Percentiles rank a stretch among this genome's conserved stretches.
phyloP scores from a whole-genome alignment of 441 rosid genomes.

The Bocquillonia castaneifolia region DNA sequence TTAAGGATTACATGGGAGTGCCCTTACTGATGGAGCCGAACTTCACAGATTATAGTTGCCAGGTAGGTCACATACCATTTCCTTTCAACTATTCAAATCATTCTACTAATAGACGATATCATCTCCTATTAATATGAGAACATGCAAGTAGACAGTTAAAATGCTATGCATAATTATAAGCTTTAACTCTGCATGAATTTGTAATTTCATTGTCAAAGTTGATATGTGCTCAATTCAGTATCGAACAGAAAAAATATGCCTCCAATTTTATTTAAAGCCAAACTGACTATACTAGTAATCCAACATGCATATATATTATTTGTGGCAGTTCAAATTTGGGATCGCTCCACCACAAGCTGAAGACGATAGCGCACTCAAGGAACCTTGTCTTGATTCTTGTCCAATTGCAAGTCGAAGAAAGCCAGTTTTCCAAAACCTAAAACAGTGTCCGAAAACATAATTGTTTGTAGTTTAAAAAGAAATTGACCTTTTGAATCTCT shows the following conservation, averaged over 20 bases:
- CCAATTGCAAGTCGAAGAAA: constrained; percentile 50
- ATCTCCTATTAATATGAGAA: too few relatives aligned
- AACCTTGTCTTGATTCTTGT: constrained; percentile 24
- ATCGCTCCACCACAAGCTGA: constrained; percentile 52
- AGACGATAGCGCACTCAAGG: constrained; percentile 48
- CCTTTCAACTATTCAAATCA: too few relatives aligned
- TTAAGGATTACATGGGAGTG: constrained; percentile 76
- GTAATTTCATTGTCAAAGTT: too few relatives aligned
- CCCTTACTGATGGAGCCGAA: constrained; percentile 84
- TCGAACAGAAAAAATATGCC: too few relatives aligned
- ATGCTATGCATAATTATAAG: background rate
- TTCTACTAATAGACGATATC: too few relatives aligned
- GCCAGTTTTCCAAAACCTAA: constrained; percentile 12
- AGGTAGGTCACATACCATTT: constrained; percentile 53
- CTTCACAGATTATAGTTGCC: constrained; percentile 77
- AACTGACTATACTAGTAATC: too few relatives aligned
- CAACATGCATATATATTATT: background rate
- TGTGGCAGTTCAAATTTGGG: constrained; percentile 77
- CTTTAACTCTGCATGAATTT: too few relatives aligned
- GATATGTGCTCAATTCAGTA: too few relatives aligned
- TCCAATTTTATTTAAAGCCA: too few relatives aligned
- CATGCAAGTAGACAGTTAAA: background rate
- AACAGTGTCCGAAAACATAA: constrained; percentile 60
- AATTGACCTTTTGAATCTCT: too few relatives aligned
- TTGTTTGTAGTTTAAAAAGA: background rate